Conservation (phyloP, 441 rosid species). For the Pelargonium cotyledonis region DNA sequence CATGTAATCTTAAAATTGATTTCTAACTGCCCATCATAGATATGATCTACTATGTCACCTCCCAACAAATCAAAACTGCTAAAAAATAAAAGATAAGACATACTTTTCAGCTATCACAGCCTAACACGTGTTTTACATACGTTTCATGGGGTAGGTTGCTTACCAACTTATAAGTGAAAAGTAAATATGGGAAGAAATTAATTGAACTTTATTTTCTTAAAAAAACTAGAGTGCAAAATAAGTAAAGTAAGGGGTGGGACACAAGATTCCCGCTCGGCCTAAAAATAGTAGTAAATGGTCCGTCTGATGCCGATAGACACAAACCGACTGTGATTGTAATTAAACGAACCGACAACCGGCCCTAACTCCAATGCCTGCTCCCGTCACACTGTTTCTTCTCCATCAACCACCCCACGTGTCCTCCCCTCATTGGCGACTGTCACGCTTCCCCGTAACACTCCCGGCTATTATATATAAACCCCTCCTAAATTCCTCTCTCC, state of each 20-base stretch:
- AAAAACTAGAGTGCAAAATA: too few relatives aligned
- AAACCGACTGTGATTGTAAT: constrained; percentile 5
- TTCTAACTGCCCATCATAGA: too few relatives aligned
- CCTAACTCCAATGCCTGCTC: constrained; percentile 7
- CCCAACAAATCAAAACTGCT: too few relatives aligned
- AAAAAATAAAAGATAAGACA: too few relatives aligned
- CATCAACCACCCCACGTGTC: constrained; percentile 17
- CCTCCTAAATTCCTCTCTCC: background rate
- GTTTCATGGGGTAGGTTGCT: too few relatives aligned
- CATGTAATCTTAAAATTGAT: too few relatives aligned
- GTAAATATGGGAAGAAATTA: too few relatives aligned
- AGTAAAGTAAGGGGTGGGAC: background rate
- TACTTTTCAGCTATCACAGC: too few relatives aligned
- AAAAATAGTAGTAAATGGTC: background rate
- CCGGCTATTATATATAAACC: background rate
- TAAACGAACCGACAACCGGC: constrained; percentile 23
- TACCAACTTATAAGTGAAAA: too few relatives aligned
- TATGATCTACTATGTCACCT: too few relatives aligned
- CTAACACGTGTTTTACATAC: too few relatives aligned
- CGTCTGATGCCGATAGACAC: background rate
- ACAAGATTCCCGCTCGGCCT: background rate
- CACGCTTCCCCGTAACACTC: background rate
- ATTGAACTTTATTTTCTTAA: too few relatives aligned
- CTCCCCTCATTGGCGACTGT: constrained; percentile 4
- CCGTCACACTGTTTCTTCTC: constrained; percentile 13